Evolutionary conservation across 2,329 filamentous ascomycete species (phyloP).

Genomic region (Boeremia lycopersici): DNA sequence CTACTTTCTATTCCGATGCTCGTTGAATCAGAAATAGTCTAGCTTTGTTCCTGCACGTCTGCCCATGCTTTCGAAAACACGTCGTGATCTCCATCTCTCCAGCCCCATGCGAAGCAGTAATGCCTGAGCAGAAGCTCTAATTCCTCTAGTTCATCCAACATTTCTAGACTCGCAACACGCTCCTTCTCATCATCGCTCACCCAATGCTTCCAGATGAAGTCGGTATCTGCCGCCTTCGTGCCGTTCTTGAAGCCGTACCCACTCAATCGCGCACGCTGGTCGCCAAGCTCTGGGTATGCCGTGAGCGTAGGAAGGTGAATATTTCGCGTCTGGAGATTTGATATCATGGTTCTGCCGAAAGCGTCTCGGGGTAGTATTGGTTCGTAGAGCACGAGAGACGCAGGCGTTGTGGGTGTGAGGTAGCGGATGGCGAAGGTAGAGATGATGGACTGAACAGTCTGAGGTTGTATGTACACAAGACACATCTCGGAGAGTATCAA

Average conservation of each 20-base stretch:
- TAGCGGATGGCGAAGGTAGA: slow-evolving; percentile 45
- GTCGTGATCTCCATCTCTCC: slow-evolving; percentile 60
- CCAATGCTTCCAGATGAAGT: slow-evolving; percentile 80
- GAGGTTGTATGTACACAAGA: slow-evolving; percentile 79
- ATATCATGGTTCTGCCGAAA: slow-evolving; percentile 91
- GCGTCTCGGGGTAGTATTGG: slow-evolving; percentile 82
- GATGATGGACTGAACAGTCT: slow-evolving; percentile 68
- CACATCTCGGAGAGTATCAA: slow-evolving; percentile 94
- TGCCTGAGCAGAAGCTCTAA: slow-evolving; percentile 86
- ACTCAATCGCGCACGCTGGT: slow-evolving; percentile 71
- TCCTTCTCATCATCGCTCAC: slow-evolving; percentile 73
- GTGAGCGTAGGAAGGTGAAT: slow-evolving; percentile 85
- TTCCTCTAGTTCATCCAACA: slow-evolving; percentile 94
- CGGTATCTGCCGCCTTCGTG: slow-evolving; percentile 64
- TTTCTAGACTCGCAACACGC: slow-evolving; percentile 78
- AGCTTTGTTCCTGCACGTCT: slow-evolving; percentile 28
- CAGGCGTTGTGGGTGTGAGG: slow-evolving; percentile 52
- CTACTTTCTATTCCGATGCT: neutral
- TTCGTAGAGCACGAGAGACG: slow-evolving; percentile 81
- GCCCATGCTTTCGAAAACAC: slow-evolving; percentile 45
- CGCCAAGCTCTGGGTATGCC: slow-evolving; percentile 68
- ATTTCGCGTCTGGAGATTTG: slow-evolving; percentile 80
- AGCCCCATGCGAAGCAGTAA: slow-evolving; percentile 91
- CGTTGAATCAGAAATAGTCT: neutral
- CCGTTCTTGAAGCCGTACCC: slow-evolving; percentile 68